A percentile compares a stretch with the other conserved stretches of the same genome.
Evolutionary conservation across 2,329 filamentous ascomycete species (phyloP).

Genomic region (Cercospora zeina): DNA sequence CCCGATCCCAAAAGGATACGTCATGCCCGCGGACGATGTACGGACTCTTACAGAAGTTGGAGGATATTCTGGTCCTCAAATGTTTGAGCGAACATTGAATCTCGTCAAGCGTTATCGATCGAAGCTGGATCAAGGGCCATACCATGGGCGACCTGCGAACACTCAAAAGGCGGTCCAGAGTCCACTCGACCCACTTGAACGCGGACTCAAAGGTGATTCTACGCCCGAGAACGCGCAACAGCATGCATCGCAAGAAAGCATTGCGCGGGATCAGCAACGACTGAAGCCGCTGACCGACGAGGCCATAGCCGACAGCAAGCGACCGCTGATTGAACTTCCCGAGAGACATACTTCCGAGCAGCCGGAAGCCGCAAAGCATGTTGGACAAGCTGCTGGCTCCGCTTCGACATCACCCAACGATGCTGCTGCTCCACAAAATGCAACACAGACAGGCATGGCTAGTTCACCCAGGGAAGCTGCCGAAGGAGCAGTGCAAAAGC

Average conservation of each 20-base stretch:
- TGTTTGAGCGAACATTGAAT: constrained; percentile 76
- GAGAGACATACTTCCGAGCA: constrained; percentile 33
- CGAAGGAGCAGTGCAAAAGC: constrained; percentile 27
- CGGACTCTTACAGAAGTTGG: constrained; percentile 70
- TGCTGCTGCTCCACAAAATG: constrained; percentile 15
- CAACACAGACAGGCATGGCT: constrained; percentile 14
- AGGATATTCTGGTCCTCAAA: constrained; percentile 85
- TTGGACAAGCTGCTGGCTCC: constrained; percentile 17
- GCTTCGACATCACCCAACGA: constrained; percentile 15
- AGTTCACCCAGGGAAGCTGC: constrained; percentile 25
- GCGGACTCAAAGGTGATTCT: not conserved
- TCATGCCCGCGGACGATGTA: constrained; percentile 66
- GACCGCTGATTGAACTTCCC: constrained; percentile 39
- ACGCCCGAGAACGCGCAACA: constrained; percentile 7
- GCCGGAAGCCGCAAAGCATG: constrained; percentile 12
- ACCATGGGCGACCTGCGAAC: constrained; percentile 22
- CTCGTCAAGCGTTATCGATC: constrained; percentile 77
- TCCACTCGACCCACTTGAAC: constrained; percentile 13
- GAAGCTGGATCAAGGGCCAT: constrained; percentile 50
- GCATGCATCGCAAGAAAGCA: constrained; percentile 29
- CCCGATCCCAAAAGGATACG: constrained; percentile 66
- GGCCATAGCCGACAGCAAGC: constrained; percentile 35
- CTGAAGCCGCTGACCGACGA: constrained; percentile 38
- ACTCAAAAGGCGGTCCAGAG: constrained; percentile 20
- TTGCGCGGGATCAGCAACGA: constrained; percentile 36